These are phyloP conservation scores for Piper longum DNA, from an alignment of 164 flowering plant species.

Conservation along the genomic window DNA sequence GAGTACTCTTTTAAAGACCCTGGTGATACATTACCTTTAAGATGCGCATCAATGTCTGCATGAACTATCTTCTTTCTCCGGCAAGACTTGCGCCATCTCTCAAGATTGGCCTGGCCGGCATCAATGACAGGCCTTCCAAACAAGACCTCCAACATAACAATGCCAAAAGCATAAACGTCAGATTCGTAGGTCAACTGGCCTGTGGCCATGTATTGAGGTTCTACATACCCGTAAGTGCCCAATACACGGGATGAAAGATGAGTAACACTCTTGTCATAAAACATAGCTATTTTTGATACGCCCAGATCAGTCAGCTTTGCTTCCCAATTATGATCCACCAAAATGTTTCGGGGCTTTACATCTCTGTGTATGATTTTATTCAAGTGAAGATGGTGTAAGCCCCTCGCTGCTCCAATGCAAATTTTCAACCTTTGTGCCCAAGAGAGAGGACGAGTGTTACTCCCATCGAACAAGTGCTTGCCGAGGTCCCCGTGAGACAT, in stretches of 20 bases:
- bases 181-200: constrained; percentile 4
- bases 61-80: background rate
- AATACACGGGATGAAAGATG: constrained; percentile 2
- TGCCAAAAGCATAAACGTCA: constrained; percentile 5
- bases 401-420: constrained; percentile 21
- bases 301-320: constrained; percentile 7
- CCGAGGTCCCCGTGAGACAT: constrained; percentile 21
- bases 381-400: constrained; percentile 19
- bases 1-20: background rate
- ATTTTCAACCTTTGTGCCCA: constrained; percentile 21
- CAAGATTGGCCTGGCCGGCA: background rate
- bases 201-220: constrained; percentile 2
- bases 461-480: constrained; percentile 13
- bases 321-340: background rate
- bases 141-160: constrained; percentile 19
- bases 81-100: background rate
- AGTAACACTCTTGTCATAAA: background rate
- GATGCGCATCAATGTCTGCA: background rate
- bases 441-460: constrained; percentile 3
- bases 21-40: background rate
- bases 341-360: background rate
- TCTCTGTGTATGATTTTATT: constrained; percentile 18
- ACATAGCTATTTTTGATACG: constrained; percentile 14
- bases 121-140: constrained; percentile 35
- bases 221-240: constrained; percentile 5